Base-by-base conservation (phyloP, 495 filamentous ascomycete genomes). In the Podospora comata region DNA sequence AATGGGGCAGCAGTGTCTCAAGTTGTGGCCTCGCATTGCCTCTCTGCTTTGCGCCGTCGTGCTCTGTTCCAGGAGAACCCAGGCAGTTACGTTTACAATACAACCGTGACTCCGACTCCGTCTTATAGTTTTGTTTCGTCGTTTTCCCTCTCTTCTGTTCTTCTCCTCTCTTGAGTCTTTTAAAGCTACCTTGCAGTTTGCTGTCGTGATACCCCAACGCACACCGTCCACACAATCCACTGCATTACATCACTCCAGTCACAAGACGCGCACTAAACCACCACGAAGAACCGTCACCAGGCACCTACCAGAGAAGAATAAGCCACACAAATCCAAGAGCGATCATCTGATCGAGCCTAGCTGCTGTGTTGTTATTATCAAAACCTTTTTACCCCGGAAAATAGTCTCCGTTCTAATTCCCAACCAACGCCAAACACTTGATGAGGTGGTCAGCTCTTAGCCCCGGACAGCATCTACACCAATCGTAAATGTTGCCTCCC, bases 1-100 rank as follows among this genome's bases (percentile, higher is more conserved):
- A 66, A 70, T 66, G 20, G 56, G 19, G 39, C 26, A 65, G 55
- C 23, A 54, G 27, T 27, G 60, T 70, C 64, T 63, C 61, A 63
- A n/a, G 59, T 61, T 61, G 59, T 61, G 23, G 39, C 57, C 67
- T 62, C 64, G 68, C 60, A 64, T 59, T 44, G 53, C 62, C 67
- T 32, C 53, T 34, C 53, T 65, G 23, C 30, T 32, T 32, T 63
- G 18, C n/a, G 28, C 61, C 30, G 30, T 28, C 18, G 19, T 19
- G 26, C 28, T 63, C 1, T 48, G 32, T 63, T 32, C 61, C 18
- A 32, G 61, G 30, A 48, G 39, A 48, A 48, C 39, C 39, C 39
- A 48, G 15, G 39, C 39, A 48, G 9, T 48, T 48, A 48, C 39
- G 39, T 48, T 48, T 48, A 48, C 39, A 48, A 48, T 48, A 48